Conservation (phyloP, 768 basidiomycete genomes). For the Tulasnella sp. region DNA sequence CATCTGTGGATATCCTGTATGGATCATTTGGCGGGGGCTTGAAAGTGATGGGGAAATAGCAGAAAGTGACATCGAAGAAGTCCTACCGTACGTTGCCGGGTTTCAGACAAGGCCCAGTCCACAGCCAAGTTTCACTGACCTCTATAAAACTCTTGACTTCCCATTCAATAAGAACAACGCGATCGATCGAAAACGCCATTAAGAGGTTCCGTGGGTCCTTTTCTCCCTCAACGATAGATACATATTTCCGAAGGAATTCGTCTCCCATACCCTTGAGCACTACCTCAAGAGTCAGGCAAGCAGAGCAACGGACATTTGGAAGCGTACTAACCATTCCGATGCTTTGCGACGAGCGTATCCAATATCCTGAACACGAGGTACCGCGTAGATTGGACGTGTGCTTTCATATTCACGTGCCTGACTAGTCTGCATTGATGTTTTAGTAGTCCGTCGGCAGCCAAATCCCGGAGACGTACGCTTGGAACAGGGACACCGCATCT, state of each 20-base stretch:
- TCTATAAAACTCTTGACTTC: constrained; percentile 68
- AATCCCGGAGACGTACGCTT: constrained; percentile 44
- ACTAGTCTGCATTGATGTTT: constrained; percentile 48
- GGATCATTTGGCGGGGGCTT: constrained; percentile 89
- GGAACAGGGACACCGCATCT: constrained; percentile 54
- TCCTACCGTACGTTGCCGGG: constrained; percentile 41
- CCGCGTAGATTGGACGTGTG: constrained; percentile 72
- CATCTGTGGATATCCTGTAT: constrained; percentile 82
- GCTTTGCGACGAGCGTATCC: constrained; percentile 63
- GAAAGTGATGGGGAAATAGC: constrained; percentile 98
- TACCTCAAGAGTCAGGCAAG: constrained; percentile 26
- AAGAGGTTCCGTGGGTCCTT: constrained; percentile 95
- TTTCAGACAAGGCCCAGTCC: neutral
- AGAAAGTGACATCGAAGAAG: constrained; percentile 91
- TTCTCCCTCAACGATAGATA: constrained; percentile 81
- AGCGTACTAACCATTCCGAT: constrained; percentile 50
- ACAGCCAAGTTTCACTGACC: constrained; percentile 40
- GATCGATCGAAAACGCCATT: constrained; percentile 78
- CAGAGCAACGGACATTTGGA: constrained; percentile 5
- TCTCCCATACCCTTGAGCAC: constrained; percentile 66
- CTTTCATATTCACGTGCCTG: constrained; percentile 68
- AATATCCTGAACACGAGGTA: constrained; percentile 74
- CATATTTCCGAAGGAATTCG: constrained; percentile 68
- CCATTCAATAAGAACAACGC: constrained; percentile 83
- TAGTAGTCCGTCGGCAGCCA: neutral